Base-by-base conservation (phyloP, 352 stramenopile species). In the Phytophthora multivora region DNA sequence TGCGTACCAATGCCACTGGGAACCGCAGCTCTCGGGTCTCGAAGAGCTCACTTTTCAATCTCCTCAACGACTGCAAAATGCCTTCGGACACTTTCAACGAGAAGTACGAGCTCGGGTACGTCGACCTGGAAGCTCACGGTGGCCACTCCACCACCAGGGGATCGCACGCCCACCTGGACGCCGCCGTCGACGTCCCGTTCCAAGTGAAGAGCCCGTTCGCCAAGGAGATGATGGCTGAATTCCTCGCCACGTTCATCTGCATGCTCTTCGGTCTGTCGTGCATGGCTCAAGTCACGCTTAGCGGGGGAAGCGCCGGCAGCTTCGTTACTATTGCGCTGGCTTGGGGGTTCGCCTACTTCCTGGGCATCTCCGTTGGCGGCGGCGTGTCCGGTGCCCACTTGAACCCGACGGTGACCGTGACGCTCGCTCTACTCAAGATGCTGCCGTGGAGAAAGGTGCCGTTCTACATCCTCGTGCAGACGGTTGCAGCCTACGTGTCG, bases 341-440 rank as follows among this genome's bases (percentile, higher is more conserved):
- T 19, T 89, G 79, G 76, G 79, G 79, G 9, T 66, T 89, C 49
- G 79, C 68, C 7, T 74, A 86, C 42, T 79, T 89, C 62, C 52
- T 89, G 5, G 79, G 66, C 25, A 78, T 86, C 42, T 73, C 83
- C 36, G 40, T 67, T 12, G 65, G 64, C 3, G 74, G 73, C 8
- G 72, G 76, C 21, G 69, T 83, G 19, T 83, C 68, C 23, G 74
- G 76, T 18, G 76, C 74, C 31, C 79, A 88, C 63, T 39, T 88
- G 21, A 88, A 88, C 61, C 76, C 76, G 13, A 75, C 79, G 7
- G 72, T 88, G 42, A 81, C 71, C 5, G 48, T 79, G 33, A 79
- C 76, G 26, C 72, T 83, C 16, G 76, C 71, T 7, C 54, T 77
- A 25, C 79, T 75, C 63, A 60, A 73, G 33, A 41, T 69, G 28